These are phyloP conservation scores for Quambalaria eucalypti DNA, from an alignment of 1,284 basidiomycete genomes.

Conservation along the genomic window DNA sequence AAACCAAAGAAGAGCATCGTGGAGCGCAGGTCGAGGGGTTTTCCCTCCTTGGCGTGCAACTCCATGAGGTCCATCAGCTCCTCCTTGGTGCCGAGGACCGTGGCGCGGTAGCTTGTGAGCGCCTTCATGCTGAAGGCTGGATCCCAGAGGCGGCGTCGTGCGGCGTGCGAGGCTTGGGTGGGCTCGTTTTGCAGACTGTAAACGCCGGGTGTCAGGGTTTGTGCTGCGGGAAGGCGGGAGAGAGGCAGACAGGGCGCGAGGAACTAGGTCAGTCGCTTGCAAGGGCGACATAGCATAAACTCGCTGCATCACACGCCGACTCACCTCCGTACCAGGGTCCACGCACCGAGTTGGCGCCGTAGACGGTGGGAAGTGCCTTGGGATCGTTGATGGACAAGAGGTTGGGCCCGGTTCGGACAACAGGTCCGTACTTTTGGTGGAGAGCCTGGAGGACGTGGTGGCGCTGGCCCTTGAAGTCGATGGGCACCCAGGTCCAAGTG, in stretches of 20 bases:
- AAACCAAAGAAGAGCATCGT: not conserved
- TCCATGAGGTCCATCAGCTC: not conserved
- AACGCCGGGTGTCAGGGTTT: constrained; percentile 1
- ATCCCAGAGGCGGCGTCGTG: constrained; percentile 6
- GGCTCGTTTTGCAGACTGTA: constrained; percentile 6
- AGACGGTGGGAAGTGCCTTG: constrained; percentile 8
- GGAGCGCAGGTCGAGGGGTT: not conserved
- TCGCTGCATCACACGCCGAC: not conserved
- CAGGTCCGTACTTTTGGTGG: constrained; percentile 14
- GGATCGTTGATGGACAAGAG: constrained; percentile 19
- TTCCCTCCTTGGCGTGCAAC: not conserved
- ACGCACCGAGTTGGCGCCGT: constrained; percentile 8
- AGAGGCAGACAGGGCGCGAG: not conserved
- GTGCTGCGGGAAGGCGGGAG: not conserved
- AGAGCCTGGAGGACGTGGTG: constrained; percentile 8
- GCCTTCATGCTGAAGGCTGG: constrained; percentile 3
- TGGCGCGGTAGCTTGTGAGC: not conserved
- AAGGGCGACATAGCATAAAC: not conserved
- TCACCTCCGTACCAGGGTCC: constrained; percentile 4
- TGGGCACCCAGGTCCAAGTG: constrained; percentile 14
- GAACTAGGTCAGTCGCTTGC: not conserved
- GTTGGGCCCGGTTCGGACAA: constrained; percentile 19
- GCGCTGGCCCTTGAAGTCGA: constrained; percentile 12
- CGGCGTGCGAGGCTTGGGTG: not conserved
- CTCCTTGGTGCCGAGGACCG: not conserved